Base-by-base conservation (phyloP, 805 yeast genomes). In the Martiniozyma abietophila region DNA sequence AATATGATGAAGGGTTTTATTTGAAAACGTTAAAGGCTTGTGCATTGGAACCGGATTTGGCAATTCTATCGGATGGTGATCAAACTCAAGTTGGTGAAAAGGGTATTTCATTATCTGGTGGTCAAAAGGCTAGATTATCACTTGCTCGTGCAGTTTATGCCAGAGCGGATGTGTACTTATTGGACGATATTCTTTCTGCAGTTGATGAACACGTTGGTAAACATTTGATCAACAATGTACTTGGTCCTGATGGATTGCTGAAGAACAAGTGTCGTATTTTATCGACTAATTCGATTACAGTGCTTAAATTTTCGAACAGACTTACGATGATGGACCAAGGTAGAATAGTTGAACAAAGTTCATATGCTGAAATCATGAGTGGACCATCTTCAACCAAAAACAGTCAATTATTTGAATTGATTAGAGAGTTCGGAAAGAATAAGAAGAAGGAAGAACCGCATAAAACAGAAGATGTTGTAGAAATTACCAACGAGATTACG, bases 191-290 rank as follows among this genome's bases (percentile, higher is more conserved):
- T 8, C 68, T 92, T 40, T 80, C 94, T 54, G 98, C 98, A 18
- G 98, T 92, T 27, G 98, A 92, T 59, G 96, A 86, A 48, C 98
- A 92, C 54, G 98, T 92, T 43, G 89, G 95, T 9, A 76, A 74
- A 44, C 94, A 85, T 51, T 65, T 92, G 48, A 76, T 82, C 45
- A 78, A 76, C 5, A 47, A 64, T 25, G 79, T 76, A 11, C 48
- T 74, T 12, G 60, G 64, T 23, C 50, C 44, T 7, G 41, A 48
- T 8, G 81, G 81, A 18, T 43, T 76, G 10, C 54, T 76, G 32
- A 57, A 59, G 7, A 51, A 67, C 3, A 75, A 74, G 44, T 71
- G 80, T 3, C 60, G 71, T 20, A 58, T 76, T 25, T 56, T 76
- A 34, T 66, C 80, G 4, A 76, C 84, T 2, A 76, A 76, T 49